Evolutionary conservation across 345 rosid species (phyloP), one percentile per base, ranked within the genome.

Genomic region (Laguncularia racemosa): DNA sequence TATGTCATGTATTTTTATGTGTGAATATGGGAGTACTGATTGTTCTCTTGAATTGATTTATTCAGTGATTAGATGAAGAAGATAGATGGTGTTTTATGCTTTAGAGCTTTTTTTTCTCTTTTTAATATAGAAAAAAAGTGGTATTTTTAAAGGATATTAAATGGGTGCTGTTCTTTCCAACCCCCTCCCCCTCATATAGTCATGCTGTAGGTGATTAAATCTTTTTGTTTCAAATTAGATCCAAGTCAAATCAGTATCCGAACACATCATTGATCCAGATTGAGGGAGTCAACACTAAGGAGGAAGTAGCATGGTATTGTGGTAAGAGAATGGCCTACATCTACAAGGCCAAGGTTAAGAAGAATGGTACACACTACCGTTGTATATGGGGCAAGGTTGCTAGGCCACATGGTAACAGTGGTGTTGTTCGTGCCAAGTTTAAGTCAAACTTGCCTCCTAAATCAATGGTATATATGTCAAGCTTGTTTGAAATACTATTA

Each of bases 191-290:
- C n/a, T 38, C 11, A 9, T 28, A 3, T 11, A 51, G 14, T 13
- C 13, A 14, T 51, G 53, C 18, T 4, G 16, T 52, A 4, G 16
- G 46, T 26, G 17, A 14, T 59, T 0, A 13, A 48, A 20, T 1
- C 12, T 21, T 61, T 18, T 14, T 60, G 17, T 43, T 4, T 3
- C 55, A 26, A 16, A 33, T 59, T 64, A 89, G 95, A 83, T 90
- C 97, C 1, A 90, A 90, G 78, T 87, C 93, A 0, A 90, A 90
- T 68, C 97, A 87, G 68, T 90, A 90, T 21, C 91, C 97, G 0
- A 65, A 19, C 57, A 65, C 69, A 5, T 65, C 62, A 4, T 52
- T 65, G 62, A 56, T 65, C 44, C 63, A 65, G 62, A 57, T 65
- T 17, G 63, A 57, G 49, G 69, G 70, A 15, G 62, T 60, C 50